phyloP scores from a whole-genome alignment of 208 protist species.

The Leishmania aethiopica region DNA sequence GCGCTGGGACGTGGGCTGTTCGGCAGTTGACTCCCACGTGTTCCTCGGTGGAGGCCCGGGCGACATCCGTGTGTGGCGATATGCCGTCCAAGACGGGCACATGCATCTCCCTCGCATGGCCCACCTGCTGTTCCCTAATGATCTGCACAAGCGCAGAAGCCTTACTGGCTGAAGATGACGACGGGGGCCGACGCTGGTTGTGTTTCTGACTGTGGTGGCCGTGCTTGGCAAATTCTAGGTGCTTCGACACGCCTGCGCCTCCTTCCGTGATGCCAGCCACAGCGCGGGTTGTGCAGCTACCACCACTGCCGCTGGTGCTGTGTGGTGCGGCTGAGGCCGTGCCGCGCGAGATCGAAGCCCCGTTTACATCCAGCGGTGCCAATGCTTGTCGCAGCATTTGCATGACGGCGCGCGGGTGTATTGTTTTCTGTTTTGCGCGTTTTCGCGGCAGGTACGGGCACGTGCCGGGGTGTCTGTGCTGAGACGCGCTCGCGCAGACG shows the following conservation, averaged over 20 bases:
- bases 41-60: background rate
- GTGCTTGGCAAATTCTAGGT: background rate
- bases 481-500: background rate
- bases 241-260: background rate
- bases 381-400: background rate
- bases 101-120: background rate
- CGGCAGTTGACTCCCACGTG: background rate
- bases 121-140: background rate
- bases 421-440: background rate
- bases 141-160: background rate
- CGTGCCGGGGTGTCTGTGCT: background rate
- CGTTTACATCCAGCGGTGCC: background rate
- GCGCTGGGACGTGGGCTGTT: background rate
- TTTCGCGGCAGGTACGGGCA: background rate
- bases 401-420: background rate
- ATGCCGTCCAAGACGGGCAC: too few relatives aligned
- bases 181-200: background rate
- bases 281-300: background rate
- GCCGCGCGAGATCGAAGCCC: background rate
- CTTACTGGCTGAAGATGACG: background rate
- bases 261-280: background rate
- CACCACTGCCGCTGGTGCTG: background rate
- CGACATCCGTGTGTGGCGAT: background rate
- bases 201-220: background rate
- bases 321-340: background rate